Percentiles rank a stretch among this genome's conserved stretches.
Evolutionary conservation across 768 basidiomycete genomes (phyloP).

Genomic region (Tricholoma bakamatsutake): DNA sequence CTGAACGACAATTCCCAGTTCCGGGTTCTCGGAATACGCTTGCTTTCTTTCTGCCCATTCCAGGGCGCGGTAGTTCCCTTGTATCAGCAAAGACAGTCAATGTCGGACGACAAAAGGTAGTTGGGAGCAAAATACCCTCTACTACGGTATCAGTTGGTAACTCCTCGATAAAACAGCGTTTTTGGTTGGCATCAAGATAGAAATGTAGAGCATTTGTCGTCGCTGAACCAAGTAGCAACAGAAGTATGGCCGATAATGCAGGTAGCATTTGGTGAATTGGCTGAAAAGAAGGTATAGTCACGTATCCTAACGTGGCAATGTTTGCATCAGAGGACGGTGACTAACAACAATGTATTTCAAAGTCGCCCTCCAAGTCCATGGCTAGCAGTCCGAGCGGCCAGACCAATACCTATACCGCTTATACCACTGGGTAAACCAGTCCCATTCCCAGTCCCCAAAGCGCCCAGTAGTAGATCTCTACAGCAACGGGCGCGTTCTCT

Average conservation of each 20-base stretch:
- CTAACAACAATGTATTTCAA: neutral
- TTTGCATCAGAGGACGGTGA: neutral
- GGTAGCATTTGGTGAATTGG: slow-evolving; percentile 21
- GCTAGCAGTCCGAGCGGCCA: slow-evolving; percentile 24
- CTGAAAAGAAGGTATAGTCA: neutral
- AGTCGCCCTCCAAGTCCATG: slow-evolving; percentile 1
- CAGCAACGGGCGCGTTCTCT: slow-evolving; percentile 61
- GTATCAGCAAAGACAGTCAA: slow-evolving; percentile 3
- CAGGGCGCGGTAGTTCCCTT: slow-evolving; percentile 89
- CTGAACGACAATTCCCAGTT: slow-evolving; percentile 85
- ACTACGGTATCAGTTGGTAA: slow-evolving; percentile 93
- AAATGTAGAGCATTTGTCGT: slow-evolving; percentile 82
- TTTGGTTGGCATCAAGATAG: slow-evolving; percentile 92
- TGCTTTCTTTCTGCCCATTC: slow-evolving; percentile 81
- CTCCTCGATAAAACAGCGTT: slow-evolving; percentile 95
- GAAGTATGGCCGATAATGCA: slow-evolving; percentile 20
- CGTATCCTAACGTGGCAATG: neutral
- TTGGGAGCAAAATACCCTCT: slow-evolving; percentile 53
- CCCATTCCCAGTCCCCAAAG: slow-evolving; percentile 38
- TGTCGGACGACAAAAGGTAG: neutral
- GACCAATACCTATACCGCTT: slow-evolving; percentile 18
- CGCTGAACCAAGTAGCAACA: slow-evolving; percentile 35
- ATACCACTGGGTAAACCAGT: slow-evolving; percentile 26
- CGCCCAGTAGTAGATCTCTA: slow-evolving; percentile 51
- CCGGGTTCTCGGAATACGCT: slow-evolving; percentile 61